Evolutionary conservation across 345 rosid genomes (phyloP).

Genomic region (Raphanus sativus): DNA sequence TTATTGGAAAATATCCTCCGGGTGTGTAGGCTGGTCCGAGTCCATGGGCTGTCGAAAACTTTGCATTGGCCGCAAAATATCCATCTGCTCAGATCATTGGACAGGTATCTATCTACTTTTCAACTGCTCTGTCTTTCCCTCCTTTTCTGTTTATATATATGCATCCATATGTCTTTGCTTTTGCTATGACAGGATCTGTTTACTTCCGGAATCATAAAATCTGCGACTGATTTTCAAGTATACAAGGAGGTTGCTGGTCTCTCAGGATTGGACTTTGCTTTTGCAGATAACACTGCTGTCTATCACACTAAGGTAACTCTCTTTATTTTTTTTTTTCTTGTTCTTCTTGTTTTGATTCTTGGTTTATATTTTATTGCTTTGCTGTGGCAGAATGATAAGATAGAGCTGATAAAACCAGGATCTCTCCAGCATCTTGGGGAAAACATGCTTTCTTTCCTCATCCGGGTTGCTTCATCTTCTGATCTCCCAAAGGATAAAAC

Average conservation of each 20-base stretch:
- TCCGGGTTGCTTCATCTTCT: slow-evolving; percentile 62
- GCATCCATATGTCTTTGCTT: slow-evolving; percentile 15
- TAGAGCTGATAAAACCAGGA: slow-evolving; percentile 83
- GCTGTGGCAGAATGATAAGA: slow-evolving; percentile 76
- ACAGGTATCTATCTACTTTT: slow-evolving; percentile 58
- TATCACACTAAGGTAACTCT: slow-evolving; percentile 33
- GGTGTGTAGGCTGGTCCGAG: slow-evolving; percentile 79
- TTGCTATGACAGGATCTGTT: slow-evolving; percentile 74
- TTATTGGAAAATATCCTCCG: slow-evolving; percentile 5
- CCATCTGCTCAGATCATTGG: slow-evolving; percentile 74
- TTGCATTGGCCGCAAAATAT: slow-evolving; percentile 80
- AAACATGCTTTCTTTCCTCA: slow-evolving; percentile 90
- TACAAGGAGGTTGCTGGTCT: slow-evolving; percentile 89
- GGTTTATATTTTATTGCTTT: slow-evolving; percentile 12
- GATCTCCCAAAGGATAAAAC: slow-evolving; percentile 48
- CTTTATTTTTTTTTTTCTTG: not conserved
- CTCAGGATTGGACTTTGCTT: slow-evolving; percentile 97
- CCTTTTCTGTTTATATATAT: not conserved
- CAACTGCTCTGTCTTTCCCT: slow-evolving; percentile 5
- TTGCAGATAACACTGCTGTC: slow-evolving; percentile 73
- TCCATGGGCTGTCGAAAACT: slow-evolving; percentile 89
- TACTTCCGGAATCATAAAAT: slow-evolving; percentile 69
- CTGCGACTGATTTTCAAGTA: slow-evolving; percentile 92
- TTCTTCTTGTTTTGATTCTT: slow-evolving; percentile 7
- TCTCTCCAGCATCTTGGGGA: slow-evolving; percentile 98